phyloP scores from a whole-genome alignment of 208 protist genomes.

The Crithidia brevicula region DNA sequence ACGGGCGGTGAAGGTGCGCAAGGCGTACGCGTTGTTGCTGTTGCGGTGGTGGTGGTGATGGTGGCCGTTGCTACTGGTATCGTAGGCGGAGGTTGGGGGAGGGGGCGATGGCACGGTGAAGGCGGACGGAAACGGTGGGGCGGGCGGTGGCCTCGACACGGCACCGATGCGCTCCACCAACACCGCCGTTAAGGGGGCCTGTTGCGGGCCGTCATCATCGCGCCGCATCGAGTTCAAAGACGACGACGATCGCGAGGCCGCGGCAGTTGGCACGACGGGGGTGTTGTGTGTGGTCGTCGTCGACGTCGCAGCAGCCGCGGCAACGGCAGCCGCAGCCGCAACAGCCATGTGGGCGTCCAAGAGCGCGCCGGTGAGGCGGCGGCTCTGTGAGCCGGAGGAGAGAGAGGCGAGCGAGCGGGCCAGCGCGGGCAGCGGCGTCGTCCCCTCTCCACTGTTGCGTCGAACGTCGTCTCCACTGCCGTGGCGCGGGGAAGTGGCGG shows the following conservation, averaged over 20 bases:
- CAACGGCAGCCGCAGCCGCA: not conserved
- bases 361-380: constrained; percentile 6
- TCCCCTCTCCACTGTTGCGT: not conserved
- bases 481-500: no score
- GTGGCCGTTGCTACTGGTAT: no score
- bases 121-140: not conserved
- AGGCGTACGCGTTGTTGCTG: not conserved
- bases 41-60: no score
- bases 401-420: constrained; percentile 7
- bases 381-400: constrained; percentile 17
- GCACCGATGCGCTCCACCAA: not conserved
- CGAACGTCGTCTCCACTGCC: not conserved
- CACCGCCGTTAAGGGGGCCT: not conserved
- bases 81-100: constrained; percentile 1
- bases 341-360: not conserved
- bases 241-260: constrained; percentile 12
- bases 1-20: not conserved
- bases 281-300: no score
- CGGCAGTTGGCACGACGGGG: not conserved
- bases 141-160: constrained; percentile 10
- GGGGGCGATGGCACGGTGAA: not conserved
- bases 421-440: constrained; percentile 12
- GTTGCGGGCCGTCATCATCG: constrained; percentile 15
- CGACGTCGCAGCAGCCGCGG: not conserved
- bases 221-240: constrained; percentile 24